Conservation (phyloP, 2,329 filamentous ascomycete genomes). For the Scopulariopsis brevicaulis region DNA sequence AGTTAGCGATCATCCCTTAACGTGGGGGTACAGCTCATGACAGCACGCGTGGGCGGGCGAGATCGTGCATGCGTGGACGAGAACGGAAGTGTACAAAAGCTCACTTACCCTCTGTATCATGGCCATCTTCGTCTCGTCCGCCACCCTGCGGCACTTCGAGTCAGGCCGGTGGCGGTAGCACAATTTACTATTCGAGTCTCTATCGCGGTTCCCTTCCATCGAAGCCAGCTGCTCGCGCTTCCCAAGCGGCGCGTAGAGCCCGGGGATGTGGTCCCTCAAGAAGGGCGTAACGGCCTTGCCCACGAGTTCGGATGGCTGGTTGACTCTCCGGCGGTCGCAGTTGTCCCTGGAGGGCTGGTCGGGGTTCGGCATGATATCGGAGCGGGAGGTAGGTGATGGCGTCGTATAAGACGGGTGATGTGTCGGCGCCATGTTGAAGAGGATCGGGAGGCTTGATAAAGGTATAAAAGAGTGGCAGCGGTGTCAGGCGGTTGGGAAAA, state of each 20-base stretch:
- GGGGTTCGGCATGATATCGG: constrained; percentile 4
- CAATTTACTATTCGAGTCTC: constrained; percentile 70
- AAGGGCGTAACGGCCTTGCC: constrained; percentile 78
- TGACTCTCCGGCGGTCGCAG: constrained; percentile 38
- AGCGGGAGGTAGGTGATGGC: constrained; percentile 1
- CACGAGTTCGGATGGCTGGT: constrained; percentile 51
- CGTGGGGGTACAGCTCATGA: not conserved
- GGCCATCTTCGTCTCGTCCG: constrained; percentile 93
- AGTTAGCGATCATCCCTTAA: constrained; percentile 4
- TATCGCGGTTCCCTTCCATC: constrained; percentile 22
- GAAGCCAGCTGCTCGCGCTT: constrained; percentile 33
- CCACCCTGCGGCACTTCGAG: constrained; percentile 82
- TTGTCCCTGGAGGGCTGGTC: constrained; percentile 21
- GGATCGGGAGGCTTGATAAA: not conserved
- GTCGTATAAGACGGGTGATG: not conserved
- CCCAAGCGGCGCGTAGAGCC: constrained; percentile 72
- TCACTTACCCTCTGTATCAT: constrained; percentile 70
- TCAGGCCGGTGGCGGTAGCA: constrained; percentile 94
- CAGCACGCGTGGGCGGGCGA: not conserved
- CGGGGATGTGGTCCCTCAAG: constrained; percentile 80
- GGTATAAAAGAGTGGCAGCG: not conserved
- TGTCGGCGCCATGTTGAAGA: not conserved
- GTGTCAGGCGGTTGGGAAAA: not conserved
- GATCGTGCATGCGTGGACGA: not conserved
- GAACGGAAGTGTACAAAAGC: not conserved